Evolutionary conservation across 1,284 basidiomycete genomes (phyloP).

Genomic region (Erythrobasidium hasegawianum): DNA sequence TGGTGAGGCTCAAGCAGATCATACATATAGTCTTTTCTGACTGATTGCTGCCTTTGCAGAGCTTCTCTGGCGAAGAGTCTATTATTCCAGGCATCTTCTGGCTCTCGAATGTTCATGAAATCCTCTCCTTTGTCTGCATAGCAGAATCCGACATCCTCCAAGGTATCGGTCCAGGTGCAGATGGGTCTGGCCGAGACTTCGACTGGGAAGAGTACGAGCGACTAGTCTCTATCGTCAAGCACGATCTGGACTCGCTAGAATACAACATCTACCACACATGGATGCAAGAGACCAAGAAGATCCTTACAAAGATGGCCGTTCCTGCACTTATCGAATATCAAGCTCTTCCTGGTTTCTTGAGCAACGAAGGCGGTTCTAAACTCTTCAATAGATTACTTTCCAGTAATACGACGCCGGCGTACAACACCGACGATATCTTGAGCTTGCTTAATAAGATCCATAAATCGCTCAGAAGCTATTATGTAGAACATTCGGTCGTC

Average conservation of each 20-base stretch:
- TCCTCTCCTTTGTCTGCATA: slow-evolving; percentile 97
- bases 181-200: slow-evolving; percentile 84
- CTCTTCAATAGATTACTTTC: slow-evolving; percentile 91
- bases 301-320: slow-evolving; percentile 95
- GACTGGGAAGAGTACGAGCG: slow-evolving; percentile 98
- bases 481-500: slow-evolving; percentile 95
- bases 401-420: slow-evolving; percentile 76
- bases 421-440: slow-evolving; percentile 97
- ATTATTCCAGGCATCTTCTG: slow-evolving; percentile 97
- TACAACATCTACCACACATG: slow-evolving; percentile 99
- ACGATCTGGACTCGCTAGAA: slow-evolving; percentile 95
- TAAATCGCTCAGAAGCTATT: slow-evolving; percentile 98
- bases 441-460: slow-evolving; percentile 96
- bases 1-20: no score
- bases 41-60: slow-evolving; percentile 44
- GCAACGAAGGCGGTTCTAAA: slow-evolving; percentile 78
- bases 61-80: slow-evolving; percentile 86
- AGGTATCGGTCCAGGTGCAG: slow-evolving; percentile 87
- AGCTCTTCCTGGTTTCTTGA: slow-evolving; percentile 95
- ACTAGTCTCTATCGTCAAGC: slow-evolving; percentile 94
- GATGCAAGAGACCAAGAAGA: slow-evolving; percentile 99
- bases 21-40: no score
- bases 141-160: slow-evolving; percentile 98
- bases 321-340: slow-evolving; percentile 97
- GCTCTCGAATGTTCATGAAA: slow-evolving; percentile 98